A percentile compares a stretch with the other conserved stretches of the same genome.
Evolutionary conservation across 768 basidiomycete species (phyloP).

Genomic region (Tricholomella constricta): DNA sequence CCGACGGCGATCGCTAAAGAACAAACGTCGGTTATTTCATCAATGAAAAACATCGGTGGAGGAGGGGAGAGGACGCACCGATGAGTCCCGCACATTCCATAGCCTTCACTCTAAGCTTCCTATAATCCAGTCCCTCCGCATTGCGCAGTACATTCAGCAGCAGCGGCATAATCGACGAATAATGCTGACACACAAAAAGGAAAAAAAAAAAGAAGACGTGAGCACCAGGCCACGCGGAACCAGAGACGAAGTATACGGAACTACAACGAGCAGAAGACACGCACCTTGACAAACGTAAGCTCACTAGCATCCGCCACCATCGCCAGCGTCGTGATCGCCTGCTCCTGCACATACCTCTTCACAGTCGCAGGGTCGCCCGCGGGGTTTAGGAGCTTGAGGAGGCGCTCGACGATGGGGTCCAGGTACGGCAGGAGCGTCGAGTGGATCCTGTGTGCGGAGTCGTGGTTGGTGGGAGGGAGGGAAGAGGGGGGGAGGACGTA

Average conservation of each 20-base stretch:
- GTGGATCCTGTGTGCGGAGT: slow-evolving; percentile 71
- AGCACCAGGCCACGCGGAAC: background rate
- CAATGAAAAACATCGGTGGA: background rate
- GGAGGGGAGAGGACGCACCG: slow-evolving; percentile 46
- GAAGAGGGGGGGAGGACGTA: background rate
- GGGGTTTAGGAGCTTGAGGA: too few species aligned
- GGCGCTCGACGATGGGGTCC: too few species aligned
- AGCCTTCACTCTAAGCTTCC: slow-evolving; percentile 73
- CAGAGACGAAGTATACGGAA: too few species aligned
- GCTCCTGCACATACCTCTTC: slow-evolving; percentile 78
- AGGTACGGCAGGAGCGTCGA: slow-evolving; percentile 76
- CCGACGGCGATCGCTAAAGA: slow-evolving; percentile 82
- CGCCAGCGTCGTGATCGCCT: slow-evolving; percentile 86
- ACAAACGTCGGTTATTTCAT: background rate
- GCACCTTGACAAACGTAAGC: slow-evolving; percentile 70
- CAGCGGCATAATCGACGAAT: slow-evolving; percentile 78
- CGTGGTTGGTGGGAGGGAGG: too few species aligned
- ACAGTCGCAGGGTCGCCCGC: slow-evolving; percentile 44
- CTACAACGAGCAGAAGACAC: too few species aligned
- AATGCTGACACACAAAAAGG: slow-evolving; percentile 64
- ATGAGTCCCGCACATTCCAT: slow-evolving; percentile 92
- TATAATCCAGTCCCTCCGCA: slow-evolving; percentile 66
- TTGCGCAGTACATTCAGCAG: slow-evolving; percentile 74
- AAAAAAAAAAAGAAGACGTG: too few species aligned
- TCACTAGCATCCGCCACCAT: too few species aligned